Base-by-base conservation (phyloP, 2,329 filamentous ascomycete species). In the Fusarium veterinarium region DNA sequence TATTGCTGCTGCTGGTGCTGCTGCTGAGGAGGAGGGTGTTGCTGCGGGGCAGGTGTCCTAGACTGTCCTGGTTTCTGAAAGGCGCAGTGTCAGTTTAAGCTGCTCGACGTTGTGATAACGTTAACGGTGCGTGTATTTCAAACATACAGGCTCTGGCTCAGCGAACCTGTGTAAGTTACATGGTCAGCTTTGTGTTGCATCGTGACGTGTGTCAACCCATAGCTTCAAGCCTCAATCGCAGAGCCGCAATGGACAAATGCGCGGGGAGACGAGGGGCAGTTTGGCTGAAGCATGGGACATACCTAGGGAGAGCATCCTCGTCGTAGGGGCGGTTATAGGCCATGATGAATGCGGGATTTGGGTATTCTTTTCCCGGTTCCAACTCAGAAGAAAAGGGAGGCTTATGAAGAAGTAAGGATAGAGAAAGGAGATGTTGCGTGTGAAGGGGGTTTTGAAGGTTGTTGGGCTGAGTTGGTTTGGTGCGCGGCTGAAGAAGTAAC, bases 291-390 rank as follows among this genome's bases (percentile, higher is more conserved):
- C 41, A 67, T 31, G 23, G 33, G 20, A 38, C 65, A 59, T 63
- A 96, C 93, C 94, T 94, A 80, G 95, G 95, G 73, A 99, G 90
- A 80, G 95, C 93, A 86, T 99, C 95, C 38, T 95, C 95, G 82
- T 99, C 97, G 86, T 95, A 96, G 62, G 92, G 90, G 82, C 91
- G 91, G 84, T 97, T 97, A 88, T 98, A 98, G 63, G 95, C 95
- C 95, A 98, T 98, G 69, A 30, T 70, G 51, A 56, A 41, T 63
- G 35, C 44, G 60, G 45, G 41, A 19, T 52, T 51, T 46, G 28
- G 33, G 28, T 46, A 37, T 49, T 45, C 49, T 58, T 20, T 45
- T 62, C 13, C 40, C 23, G n/a, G 35, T 55, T 53, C 35, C 28
- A 41, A 40, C 20, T 46, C 30, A 8, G 14, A 35, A 35, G 4